Conservation (phyloP, 2,329 filamentous ascomycete genomes). For the Ramularia endophylla region DNA sequence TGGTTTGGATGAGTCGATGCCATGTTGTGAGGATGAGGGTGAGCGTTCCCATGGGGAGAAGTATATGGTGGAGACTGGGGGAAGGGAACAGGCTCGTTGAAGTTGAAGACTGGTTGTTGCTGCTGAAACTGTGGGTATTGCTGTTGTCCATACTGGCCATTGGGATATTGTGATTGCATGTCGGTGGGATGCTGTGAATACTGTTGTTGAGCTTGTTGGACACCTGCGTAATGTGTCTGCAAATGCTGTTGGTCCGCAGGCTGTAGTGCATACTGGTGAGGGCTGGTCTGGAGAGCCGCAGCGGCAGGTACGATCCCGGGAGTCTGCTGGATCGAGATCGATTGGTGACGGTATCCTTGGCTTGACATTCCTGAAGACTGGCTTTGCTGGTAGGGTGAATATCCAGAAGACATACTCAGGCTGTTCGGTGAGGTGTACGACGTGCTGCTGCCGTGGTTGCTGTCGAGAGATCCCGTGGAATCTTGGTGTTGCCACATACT, state of each 20-base stretch:
- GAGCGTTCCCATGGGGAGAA: slow-evolving; percentile 7
- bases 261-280: slow-evolving; percentile 12
- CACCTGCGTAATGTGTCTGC: slow-evolving; percentile 2
- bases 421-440: slow-evolving; percentile 17
- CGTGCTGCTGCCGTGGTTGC: slow-evolving; percentile 19
- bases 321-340: slow-evolving; percentile 8
- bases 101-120: slow-evolving; percentile 5
- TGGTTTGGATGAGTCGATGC: slow-evolving; percentile 15
- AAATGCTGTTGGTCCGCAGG: slow-evolving; percentile 7
- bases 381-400: slow-evolving; percentile 5
- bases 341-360: not conserved
- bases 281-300: slow-evolving; percentile 16
- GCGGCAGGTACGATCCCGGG: slow-evolving; percentile 8
- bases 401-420: slow-evolving; percentile 5
- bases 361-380: not conserved
- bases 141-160: slow-evolving; percentile 12
- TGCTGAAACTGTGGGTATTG: slow-evolving; percentile 18
- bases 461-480: slow-evolving; percentile 23
- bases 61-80: not conserved
- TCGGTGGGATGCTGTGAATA: slow-evolving; percentile 15
- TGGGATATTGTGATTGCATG: slow-evolving; percentile 4
- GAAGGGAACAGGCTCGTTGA: slow-evolving; percentile 1
- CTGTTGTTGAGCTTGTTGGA: slow-evolving; percentile 13
- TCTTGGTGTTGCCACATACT: slow-evolving; percentile 25
- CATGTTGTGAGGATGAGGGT: slow-evolving; percentile 9